Evolutionary conservation across 1,284 basidiomycete genomes (phyloP).

Genomic region (Malassezia vespertilionis): DNA sequence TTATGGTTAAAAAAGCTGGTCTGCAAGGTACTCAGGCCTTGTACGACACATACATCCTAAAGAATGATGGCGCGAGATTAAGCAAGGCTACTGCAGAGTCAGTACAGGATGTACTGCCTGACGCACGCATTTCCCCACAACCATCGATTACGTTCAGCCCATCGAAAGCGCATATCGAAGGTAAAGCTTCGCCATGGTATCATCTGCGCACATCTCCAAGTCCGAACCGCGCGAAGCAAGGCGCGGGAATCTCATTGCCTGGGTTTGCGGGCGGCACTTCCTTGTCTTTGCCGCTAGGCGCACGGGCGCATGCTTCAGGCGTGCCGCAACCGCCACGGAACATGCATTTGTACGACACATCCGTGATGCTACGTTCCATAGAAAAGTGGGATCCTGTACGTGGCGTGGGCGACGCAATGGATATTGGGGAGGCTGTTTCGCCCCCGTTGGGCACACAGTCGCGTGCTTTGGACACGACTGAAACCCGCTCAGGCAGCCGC

Average conservation of each 20-base stretch:
- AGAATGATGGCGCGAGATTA: no score
- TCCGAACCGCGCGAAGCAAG: neutral
- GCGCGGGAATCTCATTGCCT: slow-evolving; percentile 1
- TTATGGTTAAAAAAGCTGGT: neutral
- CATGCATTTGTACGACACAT: slow-evolving; percentile 11
- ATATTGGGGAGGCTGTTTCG: neutral
- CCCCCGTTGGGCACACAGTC: slow-evolving; percentile 1
- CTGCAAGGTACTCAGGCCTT: no score
- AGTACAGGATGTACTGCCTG: neutral
- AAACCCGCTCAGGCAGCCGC: no score
- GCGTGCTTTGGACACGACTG: no score
- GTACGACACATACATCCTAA: no score
- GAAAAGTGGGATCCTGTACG: slow-evolving; percentile 12
- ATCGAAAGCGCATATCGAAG: no score
- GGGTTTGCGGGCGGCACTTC: neutral
- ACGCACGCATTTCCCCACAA: neutral
- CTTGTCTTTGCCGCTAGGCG: neutral
- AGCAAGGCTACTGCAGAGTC: neutral
- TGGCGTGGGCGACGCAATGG: neutral
- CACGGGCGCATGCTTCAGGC: neutral
- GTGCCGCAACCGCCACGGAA: neutral
- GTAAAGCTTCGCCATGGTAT: neutral
- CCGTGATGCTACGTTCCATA: slow-evolving; percentile 15
- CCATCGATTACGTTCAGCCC: neutral
- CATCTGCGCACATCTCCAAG: neutral